A percentile compares a stretch with the other conserved stretches of the same genome.
Conservation (phyloP, 345 rosid species). For the Euphorbia pulcherrima region DNA sequence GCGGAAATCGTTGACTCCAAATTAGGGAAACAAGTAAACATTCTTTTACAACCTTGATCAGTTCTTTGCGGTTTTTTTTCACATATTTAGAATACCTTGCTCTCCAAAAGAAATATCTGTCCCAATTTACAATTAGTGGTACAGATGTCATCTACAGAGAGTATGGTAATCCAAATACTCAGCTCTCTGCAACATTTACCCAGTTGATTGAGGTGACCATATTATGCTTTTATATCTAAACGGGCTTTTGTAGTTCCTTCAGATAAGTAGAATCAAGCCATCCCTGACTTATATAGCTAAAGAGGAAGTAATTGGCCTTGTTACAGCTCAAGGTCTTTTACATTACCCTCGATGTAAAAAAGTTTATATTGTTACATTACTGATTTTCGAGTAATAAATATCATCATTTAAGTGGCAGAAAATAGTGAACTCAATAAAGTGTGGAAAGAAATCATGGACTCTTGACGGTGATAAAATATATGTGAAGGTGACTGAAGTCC, state of each 20-base stretch:
- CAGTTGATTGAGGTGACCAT: neutral
- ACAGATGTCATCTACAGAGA: too few species aligned
- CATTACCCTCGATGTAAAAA: neutral
- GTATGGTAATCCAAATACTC: too few species aligned
- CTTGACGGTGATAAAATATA: conserved; percentile 97
- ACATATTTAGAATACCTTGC: too few species aligned
- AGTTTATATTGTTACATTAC: conserved; percentile 3
- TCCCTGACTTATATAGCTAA: conserved; percentile 81
- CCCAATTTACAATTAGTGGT: too few species aligned
- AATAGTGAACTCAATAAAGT: conserved; percentile 81
- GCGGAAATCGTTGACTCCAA: conserved; percentile 89
- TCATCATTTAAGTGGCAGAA: conserved; percentile 59
- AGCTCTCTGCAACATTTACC: too few species aligned
- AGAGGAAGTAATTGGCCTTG: conserved; percentile 96
- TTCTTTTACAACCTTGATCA: conserved; percentile 7
- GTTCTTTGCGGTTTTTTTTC: too few species aligned
- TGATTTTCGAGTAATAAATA: conserved; percentile 8
- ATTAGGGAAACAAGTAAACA: conserved; percentile 83
- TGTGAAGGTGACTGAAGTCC: conserved; percentile 85
- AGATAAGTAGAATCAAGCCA: conserved; percentile 83
- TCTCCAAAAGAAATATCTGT: too few species aligned
- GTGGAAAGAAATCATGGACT: conserved; percentile 87
- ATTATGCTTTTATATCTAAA: neutral
- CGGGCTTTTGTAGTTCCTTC: conserved; percentile 22
- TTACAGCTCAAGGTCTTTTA: conserved; percentile 86